A percentile compares a stretch with the other conserved stretches of the same genome.
These are phyloP conservation scores for Monilinia fructigena DNA, from an alignment of 2,329 filamentous ascomycete species.

Conservation along the genomic window DNA sequence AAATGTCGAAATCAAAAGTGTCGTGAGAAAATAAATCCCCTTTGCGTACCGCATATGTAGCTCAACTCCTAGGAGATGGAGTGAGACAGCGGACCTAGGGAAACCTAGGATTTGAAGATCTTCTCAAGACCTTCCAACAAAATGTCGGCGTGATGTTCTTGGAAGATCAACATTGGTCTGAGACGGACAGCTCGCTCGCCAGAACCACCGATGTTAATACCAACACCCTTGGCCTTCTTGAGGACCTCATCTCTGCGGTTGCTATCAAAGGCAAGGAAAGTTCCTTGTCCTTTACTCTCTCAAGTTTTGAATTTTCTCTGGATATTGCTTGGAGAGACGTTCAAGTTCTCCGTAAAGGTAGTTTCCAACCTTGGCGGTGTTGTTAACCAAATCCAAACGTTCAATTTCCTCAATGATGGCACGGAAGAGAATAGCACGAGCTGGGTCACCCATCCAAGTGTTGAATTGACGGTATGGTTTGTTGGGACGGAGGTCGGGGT, in stretches of 20 bases:
- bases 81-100: conserved; percentile 3
- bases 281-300: conserved; percentile 73
- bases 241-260: conserved; percentile 68
- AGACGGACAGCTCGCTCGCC: conserved; percentile 68
- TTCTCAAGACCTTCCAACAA: conserved; percentile 75
- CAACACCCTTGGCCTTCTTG: conserved; percentile 66
- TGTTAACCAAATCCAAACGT: conserved; percentile 63
- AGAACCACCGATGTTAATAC: conserved; percentile 76
- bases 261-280: conserved; percentile 79
- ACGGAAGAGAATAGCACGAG: conserved; percentile 72
- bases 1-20: not conserved
- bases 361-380: conserved; percentile 60
- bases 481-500: conserved; percentile 72
- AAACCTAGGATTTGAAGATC: conserved; percentile 37
- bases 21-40: conserved; percentile 2
- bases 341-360: conserved; percentile 67
- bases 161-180: conserved; percentile 80
- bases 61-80: not conserved
- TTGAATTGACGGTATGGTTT: conserved; percentile 86
- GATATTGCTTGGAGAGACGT: conserved; percentile 62
- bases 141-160: conserved; percentile 86
- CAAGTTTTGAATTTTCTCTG: conserved; percentile 68
- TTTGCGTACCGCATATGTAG: not conserved
- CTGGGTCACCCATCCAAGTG: conserved; percentile 84
- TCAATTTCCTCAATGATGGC: conserved; percentile 75